Conservation (phyloP, 176 grass and related monocot genomes). For the Musa schizocarpa region DNA sequence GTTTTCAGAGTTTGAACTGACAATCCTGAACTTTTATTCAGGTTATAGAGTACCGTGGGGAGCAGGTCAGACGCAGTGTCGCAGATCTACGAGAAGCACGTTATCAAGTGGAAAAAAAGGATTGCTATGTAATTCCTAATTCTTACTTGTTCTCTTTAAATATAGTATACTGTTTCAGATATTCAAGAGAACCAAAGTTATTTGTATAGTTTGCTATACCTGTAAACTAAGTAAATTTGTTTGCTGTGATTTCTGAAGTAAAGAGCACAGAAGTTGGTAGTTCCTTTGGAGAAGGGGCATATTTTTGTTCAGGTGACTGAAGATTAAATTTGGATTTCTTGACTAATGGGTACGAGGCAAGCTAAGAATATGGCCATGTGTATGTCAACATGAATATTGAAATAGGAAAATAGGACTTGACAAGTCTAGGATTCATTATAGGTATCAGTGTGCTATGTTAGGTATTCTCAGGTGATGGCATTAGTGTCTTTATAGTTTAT, state of each 20-base stretch:
- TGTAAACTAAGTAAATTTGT: neutral
- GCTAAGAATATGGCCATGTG: no score
- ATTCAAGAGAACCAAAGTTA: neutral
- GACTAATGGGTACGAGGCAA: neutral
- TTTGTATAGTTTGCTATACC: neutral
- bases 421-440: no score
- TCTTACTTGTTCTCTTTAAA: neutral
- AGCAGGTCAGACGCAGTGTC: conserved; percentile 74
- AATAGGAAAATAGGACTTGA: no score
- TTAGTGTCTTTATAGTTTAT: no score
- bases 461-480: no score
- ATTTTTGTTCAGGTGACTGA: neutral
- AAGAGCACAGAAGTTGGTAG: neutral
- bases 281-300: neutral
- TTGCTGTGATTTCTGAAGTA: neutral
- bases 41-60: conserved; percentile 92
- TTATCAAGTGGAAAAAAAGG: conserved; percentile 67
- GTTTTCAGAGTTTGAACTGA: neutral
- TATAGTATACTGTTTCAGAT: neutral
- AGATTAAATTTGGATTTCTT: neutral
- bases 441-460: no score
- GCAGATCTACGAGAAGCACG: conserved; percentile 83
- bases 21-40: conserved; percentile 16
- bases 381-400: no score
- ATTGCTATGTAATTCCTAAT: conserved; percentile 75